Conservation (phyloP, 345 rosid species). For the Anastatica hierochuntica region DNA sequence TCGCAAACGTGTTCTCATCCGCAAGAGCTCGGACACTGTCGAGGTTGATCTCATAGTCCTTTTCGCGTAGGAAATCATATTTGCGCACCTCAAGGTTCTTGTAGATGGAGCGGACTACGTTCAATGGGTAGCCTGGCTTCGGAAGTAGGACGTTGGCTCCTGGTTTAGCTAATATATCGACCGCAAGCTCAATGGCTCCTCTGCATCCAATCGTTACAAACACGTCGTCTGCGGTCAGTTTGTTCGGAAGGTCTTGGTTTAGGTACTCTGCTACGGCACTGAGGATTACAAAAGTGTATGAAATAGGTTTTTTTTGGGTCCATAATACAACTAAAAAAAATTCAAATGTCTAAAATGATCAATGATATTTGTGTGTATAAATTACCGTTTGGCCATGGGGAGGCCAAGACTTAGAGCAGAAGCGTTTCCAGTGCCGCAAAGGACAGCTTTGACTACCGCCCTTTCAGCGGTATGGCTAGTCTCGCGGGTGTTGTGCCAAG, state of each 20-base stretch:
- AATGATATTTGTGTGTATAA: background rate
- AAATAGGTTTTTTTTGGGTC: too few species aligned
- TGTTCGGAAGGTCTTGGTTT: constrained; percentile 28
- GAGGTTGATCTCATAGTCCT: constrained; percentile 42
- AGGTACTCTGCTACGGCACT: constrained; percentile 41
- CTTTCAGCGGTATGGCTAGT: constrained; percentile 40
- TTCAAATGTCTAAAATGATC: too few species aligned
- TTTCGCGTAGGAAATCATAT: constrained; percentile 37
- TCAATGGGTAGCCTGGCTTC: constrained; percentile 26
- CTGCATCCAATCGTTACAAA: constrained; percentile 38
- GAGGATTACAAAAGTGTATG: too few species aligned
- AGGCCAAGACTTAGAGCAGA: constrained; percentile 39
- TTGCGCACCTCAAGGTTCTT: constrained; percentile 29
- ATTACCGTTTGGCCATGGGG: constrained; percentile 37
- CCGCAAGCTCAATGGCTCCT: constrained; percentile 39
- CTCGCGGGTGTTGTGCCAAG: constrained; percentile 41
- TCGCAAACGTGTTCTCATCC: constrained; percentile 42
- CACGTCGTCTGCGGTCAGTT: constrained; percentile 39
- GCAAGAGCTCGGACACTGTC: constrained; percentile 30
- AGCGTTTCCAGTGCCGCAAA: constrained; percentile 35
- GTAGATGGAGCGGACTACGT: constrained; percentile 13
- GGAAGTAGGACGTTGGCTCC: constrained; percentile 37
- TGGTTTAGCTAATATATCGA: constrained; percentile 32
- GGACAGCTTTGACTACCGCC: constrained; percentile 39
- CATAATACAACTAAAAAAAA: too few species aligned